Conservation (phyloP, 352 stramenopile species). For the Pythium angustatum region DNA sequence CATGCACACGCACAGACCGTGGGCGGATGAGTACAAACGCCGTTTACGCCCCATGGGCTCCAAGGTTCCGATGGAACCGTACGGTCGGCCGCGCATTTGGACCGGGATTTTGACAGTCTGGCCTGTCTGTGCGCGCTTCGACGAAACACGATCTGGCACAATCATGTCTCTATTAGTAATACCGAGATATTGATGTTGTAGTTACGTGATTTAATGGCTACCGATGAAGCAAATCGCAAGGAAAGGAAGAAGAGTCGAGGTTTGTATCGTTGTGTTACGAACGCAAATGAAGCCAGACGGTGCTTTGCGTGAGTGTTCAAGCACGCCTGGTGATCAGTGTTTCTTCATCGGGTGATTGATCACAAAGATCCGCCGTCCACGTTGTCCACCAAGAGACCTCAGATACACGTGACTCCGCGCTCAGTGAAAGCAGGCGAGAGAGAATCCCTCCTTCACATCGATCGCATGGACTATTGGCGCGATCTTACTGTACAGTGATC, state of each 20-base stretch:
- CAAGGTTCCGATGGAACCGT: no score
- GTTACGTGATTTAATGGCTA: no score
- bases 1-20: conserved; percentile 3
- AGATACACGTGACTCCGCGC: neutral
- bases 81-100: no score
- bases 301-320: neutral
- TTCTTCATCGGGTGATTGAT: neutral
- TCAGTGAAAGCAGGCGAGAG: no score
- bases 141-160: conserved; percentile 26
- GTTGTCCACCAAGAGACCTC: neutral
- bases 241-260: neutral
- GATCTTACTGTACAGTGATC: neutral
- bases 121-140: conserved; percentile 13
- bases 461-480: no score
- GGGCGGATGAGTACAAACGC: no score
- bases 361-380: neutral
- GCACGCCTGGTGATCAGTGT: no score
- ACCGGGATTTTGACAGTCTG: conserved; percentile 10
- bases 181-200: neutral
- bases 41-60: no score
- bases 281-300: conserved; percentile 16
- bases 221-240: no score
- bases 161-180: conserved; percentile 21
- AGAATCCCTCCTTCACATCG: no score
- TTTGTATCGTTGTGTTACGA: neutral